phyloP scores from a whole-genome alignment of 2,329 filamentous ascomycete genomes.

The Periglandula ipomoeae region DNA sequence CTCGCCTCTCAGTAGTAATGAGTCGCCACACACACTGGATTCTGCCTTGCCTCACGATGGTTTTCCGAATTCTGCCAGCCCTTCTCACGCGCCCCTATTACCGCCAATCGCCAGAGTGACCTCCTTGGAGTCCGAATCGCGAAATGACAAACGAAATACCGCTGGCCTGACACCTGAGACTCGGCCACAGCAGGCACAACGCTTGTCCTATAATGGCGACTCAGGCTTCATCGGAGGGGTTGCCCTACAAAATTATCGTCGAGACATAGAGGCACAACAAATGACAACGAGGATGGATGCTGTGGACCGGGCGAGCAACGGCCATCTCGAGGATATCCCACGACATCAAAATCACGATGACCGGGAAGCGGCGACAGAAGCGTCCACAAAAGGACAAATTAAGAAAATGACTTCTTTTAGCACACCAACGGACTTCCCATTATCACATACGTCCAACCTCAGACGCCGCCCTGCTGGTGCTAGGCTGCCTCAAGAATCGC shows the following conservation, averaged over 20 bases:
- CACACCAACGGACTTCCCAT: slow-evolving; percentile 39
- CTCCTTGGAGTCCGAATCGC: slow-evolving; percentile 26
- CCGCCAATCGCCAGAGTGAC: slow-evolving; percentile 42
- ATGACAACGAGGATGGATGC: slow-evolving; percentile 1
- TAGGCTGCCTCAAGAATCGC: slow-evolving; percentile 29
- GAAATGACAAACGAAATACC: slow-evolving; percentile 12
- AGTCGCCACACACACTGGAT: slow-evolving; percentile 33
- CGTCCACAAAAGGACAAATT: slow-evolving; percentile 19
- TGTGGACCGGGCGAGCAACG: neutral
- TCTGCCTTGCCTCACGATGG: slow-evolving; percentile 25
- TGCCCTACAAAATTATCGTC: slow-evolving; percentile 41
- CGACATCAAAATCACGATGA: slow-evolving; percentile 4
- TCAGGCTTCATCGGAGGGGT: slow-evolving; percentile 47
- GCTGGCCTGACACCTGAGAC: slow-evolving; percentile 12
- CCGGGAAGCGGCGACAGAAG: slow-evolving; percentile 20
- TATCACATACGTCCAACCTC: too few species aligned
- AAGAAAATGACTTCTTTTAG: slow-evolving; percentile 35
- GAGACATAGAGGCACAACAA: slow-evolving; percentile 20
- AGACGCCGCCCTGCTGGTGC: slow-evolving; percentile 33
- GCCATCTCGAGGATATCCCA: slow-evolving; percentile 5
- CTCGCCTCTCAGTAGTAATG: slow-evolving; percentile 27
- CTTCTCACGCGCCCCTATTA: slow-evolving; percentile 34
- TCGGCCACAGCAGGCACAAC: slow-evolving; percentile 18
- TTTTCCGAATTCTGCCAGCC: slow-evolving; percentile 24
- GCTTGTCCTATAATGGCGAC: slow-evolving; percentile 26